These are phyloP conservation scores for Trichoderma simmonsii DNA, from an alignment of 2,329 filamentous ascomycete species.

Conservation along the genomic window DNA sequence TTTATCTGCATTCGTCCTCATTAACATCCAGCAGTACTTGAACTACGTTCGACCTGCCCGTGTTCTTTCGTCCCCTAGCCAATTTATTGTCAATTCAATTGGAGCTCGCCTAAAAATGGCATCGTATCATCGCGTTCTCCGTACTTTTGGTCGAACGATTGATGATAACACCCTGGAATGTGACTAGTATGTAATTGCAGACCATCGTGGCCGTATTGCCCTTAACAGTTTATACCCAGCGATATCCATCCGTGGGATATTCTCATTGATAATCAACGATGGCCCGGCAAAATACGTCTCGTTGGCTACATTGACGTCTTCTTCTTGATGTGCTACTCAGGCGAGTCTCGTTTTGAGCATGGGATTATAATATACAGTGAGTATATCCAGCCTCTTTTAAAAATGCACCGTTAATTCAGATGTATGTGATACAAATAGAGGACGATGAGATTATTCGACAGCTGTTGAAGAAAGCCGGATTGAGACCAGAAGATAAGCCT, in stretches of 20 bases:
- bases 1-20: neutral
- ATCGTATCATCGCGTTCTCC: conserved; percentile 19
- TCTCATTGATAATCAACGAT: conserved; percentile 14
- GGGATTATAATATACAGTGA: conserved; percentile 22
- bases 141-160: conserved; percentile 13
- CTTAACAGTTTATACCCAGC: neutral
- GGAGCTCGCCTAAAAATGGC: neutral
- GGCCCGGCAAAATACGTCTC: conserved; percentile 18
- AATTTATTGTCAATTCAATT: neutral
- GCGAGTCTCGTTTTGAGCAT: conserved; percentile 22
- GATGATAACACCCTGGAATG: conserved; percentile 15
- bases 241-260: conserved; percentile 19
- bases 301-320: conserved; percentile 21
- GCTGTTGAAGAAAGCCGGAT: neutral
- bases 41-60: neutral
- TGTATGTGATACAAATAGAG: neutral
- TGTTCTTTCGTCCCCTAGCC: neutral
- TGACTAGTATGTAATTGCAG: conserved; percentile 8
- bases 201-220: neutral
- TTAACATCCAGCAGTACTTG: neutral
- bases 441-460: conserved; percentile 15
- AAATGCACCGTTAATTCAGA: neutral
- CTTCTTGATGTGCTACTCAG: conserved; percentile 22
- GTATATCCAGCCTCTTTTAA: neutral
- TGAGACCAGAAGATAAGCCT: neutral